Conservation (phyloP, 2,329 filamentous ascomycete species). For the Alternaria gansuensis region DNA sequence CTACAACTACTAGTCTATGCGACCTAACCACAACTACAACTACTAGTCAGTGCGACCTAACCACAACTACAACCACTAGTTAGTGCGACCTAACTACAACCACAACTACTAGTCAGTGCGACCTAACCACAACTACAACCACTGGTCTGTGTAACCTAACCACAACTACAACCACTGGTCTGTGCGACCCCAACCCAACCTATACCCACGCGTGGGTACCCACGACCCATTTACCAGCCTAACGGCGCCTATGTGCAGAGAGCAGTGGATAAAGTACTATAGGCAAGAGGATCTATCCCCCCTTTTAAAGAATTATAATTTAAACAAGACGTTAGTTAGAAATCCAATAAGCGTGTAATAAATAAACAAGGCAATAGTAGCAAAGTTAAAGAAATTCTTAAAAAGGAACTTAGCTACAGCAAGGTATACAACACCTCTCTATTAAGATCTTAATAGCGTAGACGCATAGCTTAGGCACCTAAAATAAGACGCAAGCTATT, state of each 20-base stretch:
- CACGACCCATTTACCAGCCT: too few species aligned
- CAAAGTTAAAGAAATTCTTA: conserved; percentile 4
- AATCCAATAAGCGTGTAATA: conserved; percentile 1
- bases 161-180: too few species aligned
- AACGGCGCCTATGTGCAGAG: conserved; percentile 7
- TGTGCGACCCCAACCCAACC: too few species aligned
- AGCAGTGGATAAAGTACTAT: conserved; percentile 10
- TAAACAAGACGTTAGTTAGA: conserved; percentile 3
- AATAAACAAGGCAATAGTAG: conserved; percentile 9
- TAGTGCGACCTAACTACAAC: too few species aligned
- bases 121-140: too few species aligned
- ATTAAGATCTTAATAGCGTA: conserved; percentile 5
- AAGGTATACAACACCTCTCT: neutral
- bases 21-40: too few species aligned
- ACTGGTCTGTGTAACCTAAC: too few species aligned
- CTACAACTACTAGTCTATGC: too few species aligned
- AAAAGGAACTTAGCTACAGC: conserved; percentile 8
- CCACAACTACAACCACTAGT: too few species aligned
- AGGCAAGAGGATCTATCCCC: conserved; percentile 17
- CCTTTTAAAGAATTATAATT: conserved; percentile 12
- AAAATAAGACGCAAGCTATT: conserved; percentile 3
- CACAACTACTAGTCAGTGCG: too few species aligned
- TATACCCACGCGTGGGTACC: too few species aligned
- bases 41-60: too few species aligned
- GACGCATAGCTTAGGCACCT: neutral